These are phyloP conservation scores for Calonectria montana DNA, from an alignment of 2,329 filamentous ascomycete genomes.

Conservation along the genomic window DNA sequence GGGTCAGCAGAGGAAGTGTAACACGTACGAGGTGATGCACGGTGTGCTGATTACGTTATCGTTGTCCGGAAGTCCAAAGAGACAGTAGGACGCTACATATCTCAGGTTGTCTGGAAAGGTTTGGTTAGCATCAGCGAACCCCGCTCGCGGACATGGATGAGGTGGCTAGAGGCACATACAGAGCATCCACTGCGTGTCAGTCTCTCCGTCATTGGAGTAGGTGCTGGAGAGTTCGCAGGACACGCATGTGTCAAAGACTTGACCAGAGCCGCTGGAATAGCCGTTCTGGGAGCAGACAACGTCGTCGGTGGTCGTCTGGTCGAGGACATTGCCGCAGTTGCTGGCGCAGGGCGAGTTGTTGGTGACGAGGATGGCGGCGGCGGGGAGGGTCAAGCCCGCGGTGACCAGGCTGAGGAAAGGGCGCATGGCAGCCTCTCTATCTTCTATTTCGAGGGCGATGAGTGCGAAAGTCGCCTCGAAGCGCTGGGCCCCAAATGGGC, in stretches of 20 bases:
- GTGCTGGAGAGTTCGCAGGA: constrained; percentile 63
- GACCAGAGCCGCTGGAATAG: constrained; percentile 55
- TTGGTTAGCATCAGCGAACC: constrained; percentile 25
- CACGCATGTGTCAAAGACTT: constrained; percentile 64
- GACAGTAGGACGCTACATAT: constrained; percentile 65
- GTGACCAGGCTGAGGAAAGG: background rate
- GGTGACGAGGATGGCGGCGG: constrained; percentile 55
- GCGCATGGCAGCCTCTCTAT: background rate
- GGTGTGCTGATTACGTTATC: constrained; percentile 57
- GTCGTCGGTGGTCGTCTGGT: constrained; percentile 57
- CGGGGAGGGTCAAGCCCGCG: constrained; percentile 27
- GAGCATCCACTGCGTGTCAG: constrained; percentile 65
- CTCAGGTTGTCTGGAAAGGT: constrained; percentile 65
- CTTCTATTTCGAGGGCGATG: background rate
- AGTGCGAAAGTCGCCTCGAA: background rate
- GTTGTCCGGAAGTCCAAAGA: constrained; percentile 62
- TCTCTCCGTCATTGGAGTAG: constrained; percentile 56
- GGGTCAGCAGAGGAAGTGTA: constrained; percentile 25
- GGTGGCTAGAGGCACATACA: constrained; percentile 58
- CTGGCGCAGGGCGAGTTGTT: constrained; percentile 61
- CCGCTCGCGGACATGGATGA: background rate
- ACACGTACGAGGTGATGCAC: constrained; percentile 62
- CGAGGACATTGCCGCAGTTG: constrained; percentile 65
- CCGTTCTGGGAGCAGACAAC: constrained; percentile 59
- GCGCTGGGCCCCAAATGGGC: constrained; percentile 1